Evolutionary conservation across 805 yeast species (phyloP).

Genomic region (Priceomyces haplophilus): DNA sequence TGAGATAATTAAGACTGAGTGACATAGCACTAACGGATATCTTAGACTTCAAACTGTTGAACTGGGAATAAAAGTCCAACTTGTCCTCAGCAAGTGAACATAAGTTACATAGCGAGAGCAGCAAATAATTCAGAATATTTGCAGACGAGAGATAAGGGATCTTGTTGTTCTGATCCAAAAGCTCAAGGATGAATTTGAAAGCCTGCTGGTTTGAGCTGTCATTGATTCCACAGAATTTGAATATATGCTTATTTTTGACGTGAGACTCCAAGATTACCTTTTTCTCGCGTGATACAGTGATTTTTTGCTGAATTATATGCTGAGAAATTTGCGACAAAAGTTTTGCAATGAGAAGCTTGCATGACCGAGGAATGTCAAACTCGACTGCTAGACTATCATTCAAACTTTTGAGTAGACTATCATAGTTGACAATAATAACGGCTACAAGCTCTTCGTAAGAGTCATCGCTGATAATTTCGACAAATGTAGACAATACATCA

Average conservation of each 20-base stretch:
- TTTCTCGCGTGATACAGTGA: neutral
- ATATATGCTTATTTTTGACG: conserved; percentile 1
- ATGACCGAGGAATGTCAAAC: neutral
- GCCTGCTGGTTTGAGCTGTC: conserved; percentile 5
- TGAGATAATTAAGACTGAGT: conserved; percentile 17
- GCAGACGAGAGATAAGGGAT: conserved; percentile 11
- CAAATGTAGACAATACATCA: neutral
- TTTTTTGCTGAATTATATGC: neutral
- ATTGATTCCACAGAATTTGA: neutral
- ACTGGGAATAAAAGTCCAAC: conserved; percentile 14
- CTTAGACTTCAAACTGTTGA: conserved; percentile 19
- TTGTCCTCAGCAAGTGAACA: conserved; percentile 9
- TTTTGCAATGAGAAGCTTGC: neutral
- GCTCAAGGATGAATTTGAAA: conserved; percentile 19
- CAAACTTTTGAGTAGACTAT: neutral
- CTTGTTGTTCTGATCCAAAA: conserved; percentile 19
- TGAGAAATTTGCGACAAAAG: neutral
- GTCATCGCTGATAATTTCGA: neutral
- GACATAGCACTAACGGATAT: conserved; percentile 17
- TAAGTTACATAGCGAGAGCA: conserved; percentile 10
- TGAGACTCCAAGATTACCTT: neutral
- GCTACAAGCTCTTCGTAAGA: conserved; percentile 1
- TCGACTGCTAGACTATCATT: neutral
- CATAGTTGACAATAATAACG: neutral
- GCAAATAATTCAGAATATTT: conserved; percentile 7